Base-by-base conservation (phyloP, 345 rosid species). In the Acer yangbiense region DNA sequence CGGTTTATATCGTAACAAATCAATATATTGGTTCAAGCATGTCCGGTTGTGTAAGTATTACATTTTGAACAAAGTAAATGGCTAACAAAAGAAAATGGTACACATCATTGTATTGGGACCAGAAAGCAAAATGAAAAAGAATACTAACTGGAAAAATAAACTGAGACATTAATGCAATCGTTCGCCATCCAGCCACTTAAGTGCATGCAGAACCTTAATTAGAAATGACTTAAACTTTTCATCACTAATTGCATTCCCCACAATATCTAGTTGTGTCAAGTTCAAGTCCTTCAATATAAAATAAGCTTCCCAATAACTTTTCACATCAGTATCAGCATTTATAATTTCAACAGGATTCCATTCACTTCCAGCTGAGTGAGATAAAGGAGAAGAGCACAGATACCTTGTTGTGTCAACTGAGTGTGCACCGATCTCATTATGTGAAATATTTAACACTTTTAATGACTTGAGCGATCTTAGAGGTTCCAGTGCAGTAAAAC, bases 401-500 rank as follows among this genome's bases (percentile, higher is more conserved):
- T 92, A 90, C 79, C 91, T 84, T 4, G 90, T 90, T 43, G 97
- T 90, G 91, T 96, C 97, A 14, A 94, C 81, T 18, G 97, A 81
- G 82, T 94, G 97, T 16, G 88, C 75, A 52, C 98, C 99, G n/a
- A 96, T 92, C 86, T 91, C 90, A 74, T 94, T 96, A 82, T 90
- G 61, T 72, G 99, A 94, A 77, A 96, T 83, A 83, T 92, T 87
- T 84, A 96, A 77, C 74, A 86, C 93, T 81, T 83, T 88, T 79
- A 96, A 75, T 41, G 85, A 88, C 78, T 85, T 88, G 80, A 96
- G 76, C 77, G 75, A 86, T 82, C 95, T 87, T 72, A 94, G 76
- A 68, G 99, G 89, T 72, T 83, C 94, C 77, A 96, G 73, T 20
- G 98, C 88, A 67, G 93, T 85, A 84, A 96, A 89, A 82, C 82